phyloP scores from a whole-genome alignment of 2,329 filamentous ascomycete genomes.

The Gremmenia infestans region DNA sequence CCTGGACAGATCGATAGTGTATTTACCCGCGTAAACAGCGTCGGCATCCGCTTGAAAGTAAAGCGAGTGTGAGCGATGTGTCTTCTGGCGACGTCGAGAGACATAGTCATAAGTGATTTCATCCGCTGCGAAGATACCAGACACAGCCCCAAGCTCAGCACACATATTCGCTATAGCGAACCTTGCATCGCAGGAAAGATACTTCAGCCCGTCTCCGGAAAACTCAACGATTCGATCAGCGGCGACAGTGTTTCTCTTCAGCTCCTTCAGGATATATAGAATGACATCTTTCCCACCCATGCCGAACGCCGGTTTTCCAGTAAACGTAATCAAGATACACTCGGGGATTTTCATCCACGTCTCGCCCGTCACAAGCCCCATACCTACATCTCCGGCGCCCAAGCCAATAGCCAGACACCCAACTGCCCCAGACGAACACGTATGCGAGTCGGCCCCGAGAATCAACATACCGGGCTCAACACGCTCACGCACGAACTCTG shows the following conservation, averaged over 20 bases:
- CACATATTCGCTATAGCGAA: too few relatives aligned
- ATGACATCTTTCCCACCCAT: conserved; percentile 44
- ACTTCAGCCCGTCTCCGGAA: conserved; percentile 35
- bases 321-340: conserved; percentile 36
- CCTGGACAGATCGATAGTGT: conserved; percentile 35
- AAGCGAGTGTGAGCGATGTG: too few relatives aligned
- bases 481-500: conserved; percentile 40
- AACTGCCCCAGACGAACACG: conserved; percentile 40
- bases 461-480: conserved; percentile 41
- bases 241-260: conserved; percentile 43
- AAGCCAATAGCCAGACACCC: conserved; percentile 41
- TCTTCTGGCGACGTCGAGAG: too few relatives aligned
- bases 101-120: conserved; percentile 26
- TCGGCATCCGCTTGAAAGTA: conserved; percentile 39
- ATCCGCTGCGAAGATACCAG: conserved; percentile 39
- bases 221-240: conserved; percentile 42
- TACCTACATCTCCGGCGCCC: conserved; percentile 41
- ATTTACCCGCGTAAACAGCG: conserved; percentile 34
- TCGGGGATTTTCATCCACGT: conserved; percentile 45
- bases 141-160: conserved; percentile 38
- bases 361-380: conserved; percentile 41
- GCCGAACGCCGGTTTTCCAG: conserved; percentile 33
- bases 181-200: conserved; percentile 37
- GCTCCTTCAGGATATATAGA: conserved; percentile 37
- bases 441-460: conserved; percentile 43